Conservation (phyloP, 176 grass and related monocot genomes). For the Tillandsia leiboldiana region DNA sequence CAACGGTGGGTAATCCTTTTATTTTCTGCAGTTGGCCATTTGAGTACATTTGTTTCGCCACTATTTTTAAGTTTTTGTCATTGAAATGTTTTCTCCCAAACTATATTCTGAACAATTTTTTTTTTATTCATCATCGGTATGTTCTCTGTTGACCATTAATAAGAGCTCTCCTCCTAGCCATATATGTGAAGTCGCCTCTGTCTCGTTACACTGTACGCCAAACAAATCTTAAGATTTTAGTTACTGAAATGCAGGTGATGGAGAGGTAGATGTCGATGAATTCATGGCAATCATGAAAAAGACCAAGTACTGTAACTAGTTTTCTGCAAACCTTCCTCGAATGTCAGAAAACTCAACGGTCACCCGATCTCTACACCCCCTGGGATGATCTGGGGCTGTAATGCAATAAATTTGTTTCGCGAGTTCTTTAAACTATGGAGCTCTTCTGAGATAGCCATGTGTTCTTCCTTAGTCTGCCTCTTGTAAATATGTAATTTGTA, state of each 20-base stretch:
- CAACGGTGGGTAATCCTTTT: constrained; percentile 35
- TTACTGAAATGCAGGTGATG: constrained; percentile 42
- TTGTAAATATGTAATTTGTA: too few species aligned
- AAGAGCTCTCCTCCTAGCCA: background rate
- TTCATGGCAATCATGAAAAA: constrained; percentile 74
- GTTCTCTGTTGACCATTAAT: background rate
- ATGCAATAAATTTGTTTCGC: background rate
- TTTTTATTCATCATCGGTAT: background rate
- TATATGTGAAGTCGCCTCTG: background rate
- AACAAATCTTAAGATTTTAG: background rate
- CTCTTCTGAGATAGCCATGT: background rate
- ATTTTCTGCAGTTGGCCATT: background rate
- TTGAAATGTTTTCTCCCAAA: background rate
- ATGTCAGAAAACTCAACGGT: background rate
- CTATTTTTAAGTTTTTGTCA: background rate
- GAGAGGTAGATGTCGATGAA: constrained; percentile 71
- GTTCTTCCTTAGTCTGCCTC: too few species aligned
- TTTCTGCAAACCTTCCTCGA: background rate
- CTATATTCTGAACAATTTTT: background rate
- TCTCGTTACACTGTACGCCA: background rate
- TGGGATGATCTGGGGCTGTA: background rate
- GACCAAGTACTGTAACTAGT: constrained; percentile 56
- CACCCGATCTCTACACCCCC: background rate
- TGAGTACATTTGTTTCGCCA: background rate
- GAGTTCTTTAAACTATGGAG: background rate